Evolutionary conservation across 2,329 filamentous ascomycete genomes (phyloP), one percentile per base, ranked within the genome.

Genomic region (Xylaria sp.): DNA sequence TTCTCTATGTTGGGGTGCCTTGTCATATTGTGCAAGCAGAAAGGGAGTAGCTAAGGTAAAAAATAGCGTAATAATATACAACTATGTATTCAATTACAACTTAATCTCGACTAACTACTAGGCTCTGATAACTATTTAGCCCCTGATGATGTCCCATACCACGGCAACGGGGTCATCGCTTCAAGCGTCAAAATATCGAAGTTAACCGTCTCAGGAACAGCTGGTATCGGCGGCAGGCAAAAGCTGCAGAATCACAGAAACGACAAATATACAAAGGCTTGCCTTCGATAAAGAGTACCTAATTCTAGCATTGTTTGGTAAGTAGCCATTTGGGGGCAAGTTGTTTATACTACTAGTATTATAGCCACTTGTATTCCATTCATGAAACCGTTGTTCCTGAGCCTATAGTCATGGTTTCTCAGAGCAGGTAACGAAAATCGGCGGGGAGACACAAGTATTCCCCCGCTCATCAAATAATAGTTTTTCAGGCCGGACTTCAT

Each of bases 381-480:
- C 42, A 29, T 65, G 2, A 65, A 65, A 57, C 63, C 54, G n/a
- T 65, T 65, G 16, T 18, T 65, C 21, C 10, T 50, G 44, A 59
- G 63, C 29, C 54, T 65, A 3, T 42, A 65, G 40, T 50, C 29
- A 25, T 54, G 63, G 5, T 65, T 59, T 53, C 54, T 65, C 8
- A 32, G 29, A 10, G 63, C 54, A 29, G 63, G 60, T 53, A 54
- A 60, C 23, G n/a, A 25, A 4, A 44, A 25, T 40, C 42, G 54
- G 29, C 32, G 54, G 2, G 10, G 12, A 27, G 54, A 58, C 25
- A 27, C 21, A 25, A 44, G 35, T 32, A 16, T 35, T 35, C 16
- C 51, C 12, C 18, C 9, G 54, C 35, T 58, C 35, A 58, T 32
- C 29, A 32, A 32, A 9, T 32, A 32, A 32, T 32, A 9, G 29